Conservation (phyloP, 2,329 filamentous ascomycete species). For the Cladosporium oxysporum region DNA sequence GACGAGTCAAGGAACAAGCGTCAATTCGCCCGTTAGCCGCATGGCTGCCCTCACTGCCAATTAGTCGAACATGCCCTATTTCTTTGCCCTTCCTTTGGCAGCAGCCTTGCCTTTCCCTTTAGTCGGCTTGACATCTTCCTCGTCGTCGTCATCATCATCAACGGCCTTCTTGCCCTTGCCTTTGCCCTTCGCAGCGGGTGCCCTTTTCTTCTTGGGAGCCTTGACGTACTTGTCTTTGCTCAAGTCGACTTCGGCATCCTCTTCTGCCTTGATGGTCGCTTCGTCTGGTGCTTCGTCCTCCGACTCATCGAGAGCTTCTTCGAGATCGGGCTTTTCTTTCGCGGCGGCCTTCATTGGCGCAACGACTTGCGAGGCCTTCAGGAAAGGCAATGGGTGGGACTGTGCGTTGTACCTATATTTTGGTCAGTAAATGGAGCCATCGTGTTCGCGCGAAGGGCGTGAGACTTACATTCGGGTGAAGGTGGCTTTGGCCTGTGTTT, state of each 20-base stretch:
- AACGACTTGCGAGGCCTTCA: slow-evolving; percentile 80
- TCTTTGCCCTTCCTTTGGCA: slow-evolving; percentile 16
- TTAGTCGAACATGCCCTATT: not conserved
- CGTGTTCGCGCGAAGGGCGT: not conserved
- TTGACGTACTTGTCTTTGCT: slow-evolving; percentile 97
- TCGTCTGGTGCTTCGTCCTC: slow-evolving; percentile 55
- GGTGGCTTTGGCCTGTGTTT: slow-evolving; percentile 79
- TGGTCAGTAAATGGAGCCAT: slow-evolving; percentile 25
- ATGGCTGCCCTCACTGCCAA: not conserved
- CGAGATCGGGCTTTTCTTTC: slow-evolving; percentile 83
- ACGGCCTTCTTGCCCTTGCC: slow-evolving; percentile 56
- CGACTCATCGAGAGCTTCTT: slow-evolving; percentile 93
- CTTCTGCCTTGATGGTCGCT: slow-evolving; percentile 50
- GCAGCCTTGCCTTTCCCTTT: slow-evolving; percentile 45
- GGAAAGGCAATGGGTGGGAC: slow-evolving; percentile 89
- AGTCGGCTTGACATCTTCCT: slow-evolving; percentile 43
- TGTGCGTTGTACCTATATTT: slow-evolving; percentile 75
- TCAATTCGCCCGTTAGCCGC: not conserved
- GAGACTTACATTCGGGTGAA: slow-evolving; percentile 81
- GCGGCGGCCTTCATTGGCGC: slow-evolving; percentile 70
- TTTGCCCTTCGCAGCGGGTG: slow-evolving; percentile 50
- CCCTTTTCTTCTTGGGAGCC: slow-evolving; percentile 73
- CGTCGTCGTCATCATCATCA: slow-evolving; percentile 58
- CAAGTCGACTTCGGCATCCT: slow-evolving; percentile 78
- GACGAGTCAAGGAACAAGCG: not conserved